Evolutionary conservation across 73 alveolate species (phyloP).

Genomic region (Paramecium octaurelia): DNA sequence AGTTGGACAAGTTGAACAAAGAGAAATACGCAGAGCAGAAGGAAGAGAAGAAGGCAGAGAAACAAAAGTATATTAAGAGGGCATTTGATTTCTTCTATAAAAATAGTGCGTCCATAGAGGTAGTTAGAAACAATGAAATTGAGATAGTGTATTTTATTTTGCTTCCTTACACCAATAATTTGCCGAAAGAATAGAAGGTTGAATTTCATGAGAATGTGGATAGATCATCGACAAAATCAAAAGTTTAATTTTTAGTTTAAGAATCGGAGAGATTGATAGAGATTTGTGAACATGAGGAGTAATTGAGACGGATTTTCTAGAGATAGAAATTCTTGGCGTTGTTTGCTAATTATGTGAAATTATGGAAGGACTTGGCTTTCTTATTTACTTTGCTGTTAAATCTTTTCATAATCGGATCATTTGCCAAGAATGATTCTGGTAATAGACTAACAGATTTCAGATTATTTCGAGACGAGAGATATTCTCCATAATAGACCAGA

Average conservation of each 20-base stretch:
- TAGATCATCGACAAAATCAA: slow-evolving; percentile 64
- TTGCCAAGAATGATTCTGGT: slow-evolving; percentile 21
- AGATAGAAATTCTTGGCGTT: slow-evolving; percentile 52
- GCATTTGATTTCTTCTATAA: slow-evolving; percentile 56
- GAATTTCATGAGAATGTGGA: slow-evolving; percentile 67
- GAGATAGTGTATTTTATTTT: slow-evolving; percentile 62
- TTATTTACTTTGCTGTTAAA: slow-evolving; percentile 54
- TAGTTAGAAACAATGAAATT: slow-evolving; percentile 51
- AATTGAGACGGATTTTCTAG: slow-evolving; percentile 47
- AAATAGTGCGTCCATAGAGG: slow-evolving; percentile 53
- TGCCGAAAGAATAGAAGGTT: slow-evolving; percentile 60
- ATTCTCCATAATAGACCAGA: slow-evolving; percentile 39
- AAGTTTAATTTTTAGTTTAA: slow-evolving; percentile 57
- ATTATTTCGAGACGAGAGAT: background rate
- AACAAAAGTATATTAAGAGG: background rate
- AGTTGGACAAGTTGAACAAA: background rate
- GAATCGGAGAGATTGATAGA: slow-evolving; percentile 65
- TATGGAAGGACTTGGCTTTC: slow-evolving; percentile 69
- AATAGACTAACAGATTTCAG: slow-evolving; percentile 50
- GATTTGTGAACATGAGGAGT: slow-evolving; percentile 60
- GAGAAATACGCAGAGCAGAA: slow-evolving; percentile 3
- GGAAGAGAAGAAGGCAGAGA: slow-evolving; percentile 20
- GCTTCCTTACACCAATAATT: slow-evolving; percentile 46
- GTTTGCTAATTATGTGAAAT: slow-evolving; percentile 64
- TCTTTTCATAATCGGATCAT: slow-evolving; percentile 57